These are phyloP conservation scores for Ogataea glucozyma DNA, from an alignment of 805 yeast genomes.

Conservation along the genomic window DNA sequence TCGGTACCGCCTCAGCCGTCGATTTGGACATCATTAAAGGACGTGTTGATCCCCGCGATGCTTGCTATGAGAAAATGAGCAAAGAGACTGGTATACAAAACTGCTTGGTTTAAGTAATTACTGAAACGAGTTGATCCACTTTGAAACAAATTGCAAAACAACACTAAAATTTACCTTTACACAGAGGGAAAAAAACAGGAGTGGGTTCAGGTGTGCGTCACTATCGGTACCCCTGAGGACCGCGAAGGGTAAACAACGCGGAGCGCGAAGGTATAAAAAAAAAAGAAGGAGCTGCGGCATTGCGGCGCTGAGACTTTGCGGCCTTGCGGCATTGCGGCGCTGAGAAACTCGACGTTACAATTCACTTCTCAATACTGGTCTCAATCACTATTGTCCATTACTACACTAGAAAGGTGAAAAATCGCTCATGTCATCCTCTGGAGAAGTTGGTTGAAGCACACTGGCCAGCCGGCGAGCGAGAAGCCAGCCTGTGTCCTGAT, in stretches of 20 bases:
- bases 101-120: neutral
- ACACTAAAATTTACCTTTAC: neutral
- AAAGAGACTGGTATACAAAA: neutral
- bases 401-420: neutral
- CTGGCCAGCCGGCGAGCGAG: neutral
- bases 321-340: neutral
- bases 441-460: neutral
- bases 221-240: neutral
- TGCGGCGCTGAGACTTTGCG: neutral
- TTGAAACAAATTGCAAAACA: slow-evolving; percentile 10
- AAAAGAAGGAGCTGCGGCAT: neutral
- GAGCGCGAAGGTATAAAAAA: slow-evolving; percentile 1
- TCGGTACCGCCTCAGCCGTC: slow-evolving; percentile 9
- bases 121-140: slow-evolving; percentile 2
- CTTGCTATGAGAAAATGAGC: no score
- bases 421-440: neutral
- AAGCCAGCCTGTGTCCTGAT: neutral
- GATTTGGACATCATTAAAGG: slow-evolving; percentile 1
- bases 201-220: slow-evolving; percentile 23
- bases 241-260: neutral
- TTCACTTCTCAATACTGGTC: no score
- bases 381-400: no score
- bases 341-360: no score
- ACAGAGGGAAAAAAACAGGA: slow-evolving; percentile 18
- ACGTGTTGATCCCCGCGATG: no score